Conservation (phyloP, 495 filamentous ascomycete genomes). For the Tuber umbilicatum region DNA sequence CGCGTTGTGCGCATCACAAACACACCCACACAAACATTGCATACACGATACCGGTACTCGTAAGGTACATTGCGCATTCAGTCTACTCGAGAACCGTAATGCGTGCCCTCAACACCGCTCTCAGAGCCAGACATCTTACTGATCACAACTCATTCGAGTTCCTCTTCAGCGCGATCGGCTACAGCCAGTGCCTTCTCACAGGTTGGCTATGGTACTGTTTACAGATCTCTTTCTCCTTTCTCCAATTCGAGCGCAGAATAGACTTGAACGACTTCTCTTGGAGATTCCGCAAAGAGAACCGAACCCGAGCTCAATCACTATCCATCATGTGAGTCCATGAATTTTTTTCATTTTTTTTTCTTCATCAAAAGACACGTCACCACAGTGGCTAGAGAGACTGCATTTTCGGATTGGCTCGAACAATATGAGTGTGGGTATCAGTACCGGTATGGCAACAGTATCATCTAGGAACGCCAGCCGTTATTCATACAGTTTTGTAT, state of each 20-base stretch:
- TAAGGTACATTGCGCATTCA: no score
- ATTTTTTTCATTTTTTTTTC: conserved; percentile 1
- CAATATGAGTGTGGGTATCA: conserved; percentile 18
- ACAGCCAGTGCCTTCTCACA: neutral
- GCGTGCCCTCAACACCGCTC: neutral
- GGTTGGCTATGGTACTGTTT: no score
- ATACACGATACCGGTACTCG: no score
- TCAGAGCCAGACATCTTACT: neutral
- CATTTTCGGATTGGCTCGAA: conserved; percentile 21
- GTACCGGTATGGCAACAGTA: neutral
- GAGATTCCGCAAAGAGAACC: conserved; percentile 34
- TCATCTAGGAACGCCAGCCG: neutral
- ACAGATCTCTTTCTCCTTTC: conserved; percentile 20
- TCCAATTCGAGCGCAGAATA: conserved; percentile 15
- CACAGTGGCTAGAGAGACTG: conserved; percentile 14
- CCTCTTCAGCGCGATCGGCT: neutral
- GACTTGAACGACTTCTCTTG: conserved; percentile 22
- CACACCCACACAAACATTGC: neutral
- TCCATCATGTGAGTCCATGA: conserved; percentile 38
- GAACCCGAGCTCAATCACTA: conserved; percentile 24
- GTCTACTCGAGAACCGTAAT: neutral
- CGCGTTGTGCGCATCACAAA: neutral
- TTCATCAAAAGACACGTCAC: conserved; percentile 35
- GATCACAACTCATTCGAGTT: neutral
- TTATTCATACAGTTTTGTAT: neutral